Percentiles rank a stretch among this genome's conserved stretches.
Evolutionary conservation across 2,329 filamentous ascomycete species (phyloP).

Genomic region (Cytospora mali): DNA sequence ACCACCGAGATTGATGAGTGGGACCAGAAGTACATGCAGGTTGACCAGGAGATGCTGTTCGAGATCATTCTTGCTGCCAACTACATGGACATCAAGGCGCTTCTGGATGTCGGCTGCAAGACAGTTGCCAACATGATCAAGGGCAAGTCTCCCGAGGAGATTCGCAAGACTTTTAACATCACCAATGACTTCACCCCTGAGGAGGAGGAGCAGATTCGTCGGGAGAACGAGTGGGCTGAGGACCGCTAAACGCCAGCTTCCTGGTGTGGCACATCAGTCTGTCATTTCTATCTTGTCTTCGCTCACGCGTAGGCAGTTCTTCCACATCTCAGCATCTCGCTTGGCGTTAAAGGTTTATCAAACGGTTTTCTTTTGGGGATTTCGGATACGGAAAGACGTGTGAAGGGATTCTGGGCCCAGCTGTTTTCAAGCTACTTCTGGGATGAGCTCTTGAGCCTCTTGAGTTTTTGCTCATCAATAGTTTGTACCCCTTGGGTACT

Average conservation of each 20-base stretch:
- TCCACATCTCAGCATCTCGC: conserved; percentile 23
- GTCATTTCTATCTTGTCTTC: neutral
- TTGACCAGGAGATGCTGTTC: conserved; percentile 99
- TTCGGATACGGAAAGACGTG: neutral
- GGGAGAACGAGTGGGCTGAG: conserved; percentile 91
- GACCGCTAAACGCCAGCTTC: conserved; percentile 60
- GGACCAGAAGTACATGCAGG: conserved; percentile 99
- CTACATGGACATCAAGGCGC: conserved; percentile 98
- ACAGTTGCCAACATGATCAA: conserved; percentile 99
- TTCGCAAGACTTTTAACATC: conserved; percentile 99
- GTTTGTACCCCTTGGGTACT: neutral
- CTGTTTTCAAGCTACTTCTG: neutral
- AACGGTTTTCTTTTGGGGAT: conserved; percentile 10
- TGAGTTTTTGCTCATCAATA: neutral
- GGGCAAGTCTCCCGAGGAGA: conserved; percentile 99
- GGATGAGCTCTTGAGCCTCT: neutral
- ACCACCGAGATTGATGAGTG: conserved; percentile 99
- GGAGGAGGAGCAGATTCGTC: conserved; percentile 96
- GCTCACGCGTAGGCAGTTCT: conserved; percentile 9
- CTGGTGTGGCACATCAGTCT: neutral
- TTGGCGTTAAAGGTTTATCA: conserved; percentile 26
- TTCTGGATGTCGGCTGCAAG: conserved; percentile 98
- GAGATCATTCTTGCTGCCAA: conserved; percentile 98
- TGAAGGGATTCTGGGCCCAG: neutral
- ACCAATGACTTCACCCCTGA: conserved; percentile 99